Conservation (phyloP, 164 flowering plant species). For the Umbilicus rupestris region DNA sequence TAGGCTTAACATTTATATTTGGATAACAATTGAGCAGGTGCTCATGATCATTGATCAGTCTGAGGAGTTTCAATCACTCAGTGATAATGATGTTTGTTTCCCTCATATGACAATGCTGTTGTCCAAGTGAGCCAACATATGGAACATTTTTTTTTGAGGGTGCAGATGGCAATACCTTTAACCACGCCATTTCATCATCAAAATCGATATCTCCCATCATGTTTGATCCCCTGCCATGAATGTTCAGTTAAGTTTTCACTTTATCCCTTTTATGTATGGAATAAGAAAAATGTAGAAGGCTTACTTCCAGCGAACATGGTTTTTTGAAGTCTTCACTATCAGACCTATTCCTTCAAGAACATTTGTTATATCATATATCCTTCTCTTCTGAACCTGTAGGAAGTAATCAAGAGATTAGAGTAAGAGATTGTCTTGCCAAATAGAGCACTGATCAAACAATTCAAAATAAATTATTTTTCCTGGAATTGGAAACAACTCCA, state of each 20-base stretch:
- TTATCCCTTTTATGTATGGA: constrained; percentile 6
- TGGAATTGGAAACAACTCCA: neutral
- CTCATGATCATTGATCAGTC: no score
- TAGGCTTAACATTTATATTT: no score
- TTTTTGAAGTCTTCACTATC: constrained; percentile 35
- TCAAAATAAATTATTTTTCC: neutral
- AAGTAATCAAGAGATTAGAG: neutral
- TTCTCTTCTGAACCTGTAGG: constrained; percentile 33
- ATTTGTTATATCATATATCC: constrained; percentile 40
- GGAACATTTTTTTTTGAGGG: no score
- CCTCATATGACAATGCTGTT: no score
- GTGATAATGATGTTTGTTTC: no score
- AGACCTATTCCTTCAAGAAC: constrained; percentile 41
- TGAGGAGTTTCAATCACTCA: no score
- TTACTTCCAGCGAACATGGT: constrained; percentile 38
- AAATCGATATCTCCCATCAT: constrained; percentile 13
- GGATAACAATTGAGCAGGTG: no score
- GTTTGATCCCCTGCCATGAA: constrained; percentile 22
- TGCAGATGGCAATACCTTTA: constrained; percentile 16
- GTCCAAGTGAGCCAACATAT: no score
- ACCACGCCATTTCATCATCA: constrained; percentile 13
- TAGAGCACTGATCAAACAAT: neutral
- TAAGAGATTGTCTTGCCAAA: neutral
- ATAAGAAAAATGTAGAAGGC: neutral
- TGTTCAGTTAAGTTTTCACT: neutral